phyloP scores from a whole-genome alignment of 306 rosid genomes.

The Prunus mira region DNA sequence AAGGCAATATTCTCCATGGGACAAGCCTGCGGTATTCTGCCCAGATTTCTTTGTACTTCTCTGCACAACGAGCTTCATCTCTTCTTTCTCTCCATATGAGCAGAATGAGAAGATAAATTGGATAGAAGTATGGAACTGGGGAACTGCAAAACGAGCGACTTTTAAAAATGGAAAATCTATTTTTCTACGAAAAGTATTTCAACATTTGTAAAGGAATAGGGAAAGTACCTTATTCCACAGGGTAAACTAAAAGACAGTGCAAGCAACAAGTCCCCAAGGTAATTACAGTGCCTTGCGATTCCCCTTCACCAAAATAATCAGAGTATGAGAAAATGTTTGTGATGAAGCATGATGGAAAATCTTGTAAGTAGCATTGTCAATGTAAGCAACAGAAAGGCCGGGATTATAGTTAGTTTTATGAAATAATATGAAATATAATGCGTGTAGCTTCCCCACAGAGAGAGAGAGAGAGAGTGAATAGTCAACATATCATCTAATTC shows the following conservation, averaged over 20 bases:
- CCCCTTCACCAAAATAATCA: slow-evolving; percentile 59
- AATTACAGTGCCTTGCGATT: slow-evolving; percentile 86
- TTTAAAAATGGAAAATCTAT: slow-evolving; percentile 6
- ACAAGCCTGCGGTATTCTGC: slow-evolving; percentile 62
- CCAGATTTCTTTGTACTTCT: slow-evolving; percentile 88
- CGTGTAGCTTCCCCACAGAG: no score
- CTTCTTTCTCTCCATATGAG: slow-evolving; percentile 90
- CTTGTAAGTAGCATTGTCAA: no score
- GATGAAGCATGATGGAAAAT: slow-evolving; percentile 13
- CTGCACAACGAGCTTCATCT: slow-evolving; percentile 91
- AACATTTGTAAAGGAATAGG: slow-evolving; percentile 10
- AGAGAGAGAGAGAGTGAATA: no score
- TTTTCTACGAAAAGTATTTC: background rate
- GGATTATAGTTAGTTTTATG: no score
- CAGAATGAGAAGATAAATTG: slow-evolving; percentile 85
- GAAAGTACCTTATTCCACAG: slow-evolving; percentile 79
- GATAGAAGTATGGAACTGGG: slow-evolving; percentile 88
- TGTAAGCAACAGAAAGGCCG: background rate
- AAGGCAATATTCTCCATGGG: slow-evolving; percentile 93
- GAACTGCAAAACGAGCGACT: slow-evolving; percentile 58
- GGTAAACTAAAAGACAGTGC: slow-evolving; percentile 95
- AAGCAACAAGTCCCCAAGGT: slow-evolving; percentile 89
- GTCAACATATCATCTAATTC: no score
- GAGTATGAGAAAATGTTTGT: slow-evolving; percentile 15
- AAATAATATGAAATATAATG: no score